A percentile compares a stretch with the other conserved stretches of the same genome.
These are phyloP conservation scores for Aspergillus asperescens DNA, from an alignment of 495 filamentous ascomycete genomes.

Conservation along the genomic window DNA sequence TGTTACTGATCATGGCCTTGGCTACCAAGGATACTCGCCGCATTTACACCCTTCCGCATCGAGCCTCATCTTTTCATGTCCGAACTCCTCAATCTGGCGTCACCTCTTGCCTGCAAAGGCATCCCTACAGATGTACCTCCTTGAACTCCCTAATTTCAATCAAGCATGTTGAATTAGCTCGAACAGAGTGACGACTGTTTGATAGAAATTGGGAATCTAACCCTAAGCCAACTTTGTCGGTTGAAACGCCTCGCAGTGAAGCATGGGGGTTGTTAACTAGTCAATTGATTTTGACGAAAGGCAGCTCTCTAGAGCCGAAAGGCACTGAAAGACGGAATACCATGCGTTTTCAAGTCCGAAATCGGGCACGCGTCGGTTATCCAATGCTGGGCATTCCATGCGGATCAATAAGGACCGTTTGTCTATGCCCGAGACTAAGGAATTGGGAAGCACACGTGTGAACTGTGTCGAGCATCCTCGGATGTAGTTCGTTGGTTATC, in stretches of 20 bases:
- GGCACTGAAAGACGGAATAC: constrained; percentile 40
- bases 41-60: constrained; percentile 8
- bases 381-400: constrained; percentile 41
- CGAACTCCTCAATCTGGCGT: constrained; percentile 15
- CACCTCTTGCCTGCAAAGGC: constrained; percentile 29
- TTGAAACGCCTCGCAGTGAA: constrained; percentile 37
- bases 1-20: constrained; percentile 9
- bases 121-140: constrained; percentile 32
- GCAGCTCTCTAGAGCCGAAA: constrained; percentile 36
- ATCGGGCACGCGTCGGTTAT: constrained; percentile 41
- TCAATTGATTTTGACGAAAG: constrained; percentile 31
- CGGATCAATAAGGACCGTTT: constrained; percentile 37
- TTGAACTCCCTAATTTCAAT: constrained; percentile 21
- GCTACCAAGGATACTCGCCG: constrained; percentile 11
- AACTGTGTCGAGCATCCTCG: constrained; percentile 32
- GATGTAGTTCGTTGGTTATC: constrained; percentile 13
- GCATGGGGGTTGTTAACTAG: constrained; percentile 38
- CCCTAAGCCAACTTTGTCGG: constrained; percentile 37
- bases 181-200: constrained; percentile 12
- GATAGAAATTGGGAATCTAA: constrained; percentile 33
- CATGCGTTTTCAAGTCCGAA: constrained; percentile 34
- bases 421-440: constrained; percentile 26
- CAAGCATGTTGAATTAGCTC: constrained; percentile 15
- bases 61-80: constrained; percentile 21
- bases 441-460: constrained; percentile 32